These are phyloP conservation scores for Myriangium duriaei DNA, from an alignment of 2,329 filamentous ascomycete genomes.

Conservation along the genomic window DNA sequence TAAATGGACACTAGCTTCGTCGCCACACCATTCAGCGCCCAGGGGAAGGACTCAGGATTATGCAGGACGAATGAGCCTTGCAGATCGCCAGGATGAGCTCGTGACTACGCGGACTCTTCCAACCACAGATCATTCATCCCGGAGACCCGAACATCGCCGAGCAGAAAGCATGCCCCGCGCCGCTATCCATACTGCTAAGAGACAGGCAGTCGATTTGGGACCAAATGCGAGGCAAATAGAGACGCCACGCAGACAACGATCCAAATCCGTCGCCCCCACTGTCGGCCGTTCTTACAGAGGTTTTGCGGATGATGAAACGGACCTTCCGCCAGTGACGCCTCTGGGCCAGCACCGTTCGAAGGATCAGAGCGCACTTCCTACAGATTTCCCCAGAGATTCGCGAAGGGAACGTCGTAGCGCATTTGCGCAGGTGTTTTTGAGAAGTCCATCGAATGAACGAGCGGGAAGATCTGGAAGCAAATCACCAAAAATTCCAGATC, in stretches of 20 bases:
- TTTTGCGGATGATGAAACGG: slow-evolving; percentile 1
- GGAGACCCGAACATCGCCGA: neutral
- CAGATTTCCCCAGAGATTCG: too few relatives aligned
- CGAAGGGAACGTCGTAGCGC: slow-evolving; percentile 5
- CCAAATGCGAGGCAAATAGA: neutral
- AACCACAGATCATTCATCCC: too few relatives aligned
- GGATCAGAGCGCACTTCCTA: too few relatives aligned
- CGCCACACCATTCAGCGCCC: neutral
- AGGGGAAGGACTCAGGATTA: neutral
- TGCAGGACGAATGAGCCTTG: neutral
- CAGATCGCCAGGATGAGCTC: neutral
- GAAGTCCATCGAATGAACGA: slow-evolving; percentile 2
- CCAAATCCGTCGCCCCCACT: slow-evolving; percentile 3
- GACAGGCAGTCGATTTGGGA: neutral
- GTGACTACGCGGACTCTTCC: neutral
- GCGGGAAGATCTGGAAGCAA: neutral
- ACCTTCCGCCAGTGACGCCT: slow-evolving; percentile 1
- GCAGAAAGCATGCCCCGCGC: slow-evolving; percentile 1
- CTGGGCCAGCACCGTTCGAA: too few relatives aligned
- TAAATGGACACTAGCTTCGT: too few relatives aligned
- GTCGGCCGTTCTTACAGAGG: neutral
- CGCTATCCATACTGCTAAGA: neutral
- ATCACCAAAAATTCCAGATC: slow-evolving; percentile 4
- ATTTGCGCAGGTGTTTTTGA: slow-evolving; percentile 5
- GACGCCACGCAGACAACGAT: slow-evolving; percentile 1